Evolutionary conservation across 495 filamentous ascomycete genomes (phyloP).

Genomic region (Aspergillus homomorphus): DNA sequence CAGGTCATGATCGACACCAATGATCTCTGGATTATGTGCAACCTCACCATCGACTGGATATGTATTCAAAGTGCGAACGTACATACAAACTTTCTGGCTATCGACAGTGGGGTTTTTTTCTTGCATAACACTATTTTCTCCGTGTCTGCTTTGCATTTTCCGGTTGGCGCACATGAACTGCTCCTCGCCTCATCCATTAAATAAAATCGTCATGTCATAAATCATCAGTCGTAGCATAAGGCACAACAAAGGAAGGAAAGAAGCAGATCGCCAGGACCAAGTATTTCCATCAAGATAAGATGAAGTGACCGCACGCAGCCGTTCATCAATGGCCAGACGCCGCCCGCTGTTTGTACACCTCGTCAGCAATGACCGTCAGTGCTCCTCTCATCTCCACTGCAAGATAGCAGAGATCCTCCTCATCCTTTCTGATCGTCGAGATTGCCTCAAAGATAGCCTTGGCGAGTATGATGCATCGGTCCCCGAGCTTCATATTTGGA

Average conservation of each 20-base stretch:
- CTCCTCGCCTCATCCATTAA: background rate
- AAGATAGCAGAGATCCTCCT: constrained; percentile 17
- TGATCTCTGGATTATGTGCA: background rate
- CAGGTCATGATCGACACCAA: no score
- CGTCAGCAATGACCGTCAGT: constrained; percentile 22
- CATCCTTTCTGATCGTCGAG: constrained; percentile 17
- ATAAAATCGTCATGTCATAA: background rate
- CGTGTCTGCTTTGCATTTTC: background rate
- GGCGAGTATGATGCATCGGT: constrained; percentile 26
- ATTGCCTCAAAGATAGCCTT: constrained; percentile 32
- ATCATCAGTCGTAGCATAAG: background rate
- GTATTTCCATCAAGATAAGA: background rate
- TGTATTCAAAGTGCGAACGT: background rate
- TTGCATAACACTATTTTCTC: background rate
- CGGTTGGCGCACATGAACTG: background rate
- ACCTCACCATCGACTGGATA: background rate
- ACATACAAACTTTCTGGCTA: background rate
- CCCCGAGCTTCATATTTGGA: constrained; percentile 18
- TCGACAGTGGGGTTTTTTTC: background rate
- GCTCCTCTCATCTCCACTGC: constrained; percentile 21
- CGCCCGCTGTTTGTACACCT: constrained; percentile 30
- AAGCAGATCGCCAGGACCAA: background rate
- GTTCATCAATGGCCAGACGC: background rate
- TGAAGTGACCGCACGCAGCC: no score
- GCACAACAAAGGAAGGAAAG: background rate